Conservation (phyloP, 306 rosid species). For the Glycine tomentella region DNA sequence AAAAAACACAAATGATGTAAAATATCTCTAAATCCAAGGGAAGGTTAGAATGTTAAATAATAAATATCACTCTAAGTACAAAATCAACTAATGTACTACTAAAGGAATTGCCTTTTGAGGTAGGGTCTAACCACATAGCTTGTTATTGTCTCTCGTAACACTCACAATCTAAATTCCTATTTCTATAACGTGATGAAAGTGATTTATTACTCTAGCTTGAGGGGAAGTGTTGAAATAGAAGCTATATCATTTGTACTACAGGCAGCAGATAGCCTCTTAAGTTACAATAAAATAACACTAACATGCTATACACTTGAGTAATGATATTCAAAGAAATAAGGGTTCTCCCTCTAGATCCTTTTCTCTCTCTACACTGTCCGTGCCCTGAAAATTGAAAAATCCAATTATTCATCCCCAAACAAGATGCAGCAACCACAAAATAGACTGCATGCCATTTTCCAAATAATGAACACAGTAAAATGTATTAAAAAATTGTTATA, state of each 20-base stretch:
- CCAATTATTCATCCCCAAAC: conserved; percentile 18
- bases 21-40: not conserved
- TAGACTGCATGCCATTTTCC: conserved; percentile 5
- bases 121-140: not conserved
- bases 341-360: conserved; percentile 13
- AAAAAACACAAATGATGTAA: not conserved
- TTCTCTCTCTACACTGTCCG: not conserved
- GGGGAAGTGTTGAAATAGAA: not conserved
- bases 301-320: conserved; percentile 13
- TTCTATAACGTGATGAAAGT: not conserved
- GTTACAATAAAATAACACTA: conserved; percentile 21
- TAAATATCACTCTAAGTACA: not conserved
- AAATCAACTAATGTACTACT: not conserved
- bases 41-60: not conserved
- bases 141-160: not conserved
- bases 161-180: not conserved
- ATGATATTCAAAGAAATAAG: conserved; percentile 23
- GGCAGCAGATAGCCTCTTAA: not conserved
- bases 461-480: not conserved
- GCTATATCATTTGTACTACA: not conserved
- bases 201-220: conserved; percentile 1
- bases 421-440: conserved; percentile 4
- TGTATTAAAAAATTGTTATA: not conserved
- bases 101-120: not conserved
- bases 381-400: conserved; percentile 1